phyloP scores from a whole-genome alignment of 2,329 filamentous ascomycete species.

The Geosmithia flava region DNA sequence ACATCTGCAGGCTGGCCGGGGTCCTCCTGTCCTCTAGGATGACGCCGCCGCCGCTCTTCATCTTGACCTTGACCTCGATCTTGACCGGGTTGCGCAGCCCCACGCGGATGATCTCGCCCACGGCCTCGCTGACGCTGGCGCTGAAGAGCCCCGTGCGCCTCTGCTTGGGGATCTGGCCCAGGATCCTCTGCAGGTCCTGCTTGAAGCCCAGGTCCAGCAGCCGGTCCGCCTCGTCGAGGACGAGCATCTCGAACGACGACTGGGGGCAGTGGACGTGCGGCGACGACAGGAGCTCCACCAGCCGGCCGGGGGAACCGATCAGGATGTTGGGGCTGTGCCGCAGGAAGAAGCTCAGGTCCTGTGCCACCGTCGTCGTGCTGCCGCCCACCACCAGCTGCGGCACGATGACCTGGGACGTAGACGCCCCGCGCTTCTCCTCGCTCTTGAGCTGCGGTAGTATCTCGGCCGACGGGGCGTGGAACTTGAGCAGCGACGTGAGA shows the following conservation, averaged over 20 bases:
- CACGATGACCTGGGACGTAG: constrained; percentile 44
- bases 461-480: constrained; percentile 69
- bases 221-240: constrained; percentile 90
- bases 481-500: constrained; percentile 62
- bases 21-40: constrained; percentile 70
- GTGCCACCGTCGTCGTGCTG: constrained; percentile 66
- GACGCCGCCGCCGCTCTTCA: constrained; percentile 51
- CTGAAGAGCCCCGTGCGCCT: constrained; percentile 88
- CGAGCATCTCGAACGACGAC: constrained; percentile 80
- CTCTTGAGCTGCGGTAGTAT: constrained; percentile 40
- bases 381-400: constrained; percentile 86
- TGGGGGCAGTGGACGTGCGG: constrained; percentile 80
- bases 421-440: constrained; percentile 41
- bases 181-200: constrained; percentile 74
- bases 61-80: constrained; percentile 83
- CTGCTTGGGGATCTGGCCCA: constrained; percentile 81
- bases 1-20: constrained; percentile 86
- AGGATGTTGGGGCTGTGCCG: constrained; percentile 78
- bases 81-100: constrained; percentile 90
- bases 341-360: constrained; percentile 78
- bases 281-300: constrained; percentile 77
- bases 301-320: constrained; percentile 79
- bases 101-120: constrained; percentile 84
- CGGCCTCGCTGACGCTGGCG: constrained; percentile 89
- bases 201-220: constrained; percentile 91